Conservation (phyloP, 2,329 filamentous ascomycete genomes). For the Penicillium crustosum region DNA sequence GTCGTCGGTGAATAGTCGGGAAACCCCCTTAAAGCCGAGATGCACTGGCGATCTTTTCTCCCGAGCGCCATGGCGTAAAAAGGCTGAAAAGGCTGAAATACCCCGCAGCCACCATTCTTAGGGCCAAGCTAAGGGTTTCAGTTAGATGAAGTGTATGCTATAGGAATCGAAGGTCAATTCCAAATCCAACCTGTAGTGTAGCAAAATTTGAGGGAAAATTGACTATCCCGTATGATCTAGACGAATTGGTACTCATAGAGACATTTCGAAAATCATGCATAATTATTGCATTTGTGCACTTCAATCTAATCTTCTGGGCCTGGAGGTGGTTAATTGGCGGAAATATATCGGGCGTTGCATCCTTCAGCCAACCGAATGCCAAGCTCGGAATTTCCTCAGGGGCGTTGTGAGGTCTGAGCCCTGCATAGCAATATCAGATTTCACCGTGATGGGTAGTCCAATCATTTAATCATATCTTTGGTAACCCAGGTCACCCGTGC, state of each 20-base stretch:
- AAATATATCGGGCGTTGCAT: constrained; percentile 1
- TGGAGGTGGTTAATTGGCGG: background rate
- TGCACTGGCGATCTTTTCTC: constrained; percentile 19
- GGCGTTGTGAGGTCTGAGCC: background rate
- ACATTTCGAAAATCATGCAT: background rate
- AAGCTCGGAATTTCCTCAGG: background rate
- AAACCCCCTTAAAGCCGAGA: constrained; percentile 15
- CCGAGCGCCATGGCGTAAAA: constrained; percentile 25
- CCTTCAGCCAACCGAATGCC: background rate
- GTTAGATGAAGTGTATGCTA: background rate
- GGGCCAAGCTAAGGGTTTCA: constrained; percentile 9
- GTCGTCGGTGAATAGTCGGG: constrained; percentile 10
- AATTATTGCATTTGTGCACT: background rate
- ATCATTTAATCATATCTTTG: background rate
- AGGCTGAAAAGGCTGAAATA: constrained; percentile 14
- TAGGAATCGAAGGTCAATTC: background rate
- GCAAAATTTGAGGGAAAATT: background rate
- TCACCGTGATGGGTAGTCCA: background rate
- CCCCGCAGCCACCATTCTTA: constrained; percentile 18
- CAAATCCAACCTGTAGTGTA: background rate
- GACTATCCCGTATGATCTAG: background rate
- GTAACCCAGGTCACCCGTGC: background rate
- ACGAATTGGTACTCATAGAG: background rate
- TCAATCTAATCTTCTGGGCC: background rate
- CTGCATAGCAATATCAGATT: background rate